These are phyloP conservation scores for Fusarium hainanense DNA, from an alignment of 2,329 filamentous ascomycete species.

Conservation along the genomic window DNA sequence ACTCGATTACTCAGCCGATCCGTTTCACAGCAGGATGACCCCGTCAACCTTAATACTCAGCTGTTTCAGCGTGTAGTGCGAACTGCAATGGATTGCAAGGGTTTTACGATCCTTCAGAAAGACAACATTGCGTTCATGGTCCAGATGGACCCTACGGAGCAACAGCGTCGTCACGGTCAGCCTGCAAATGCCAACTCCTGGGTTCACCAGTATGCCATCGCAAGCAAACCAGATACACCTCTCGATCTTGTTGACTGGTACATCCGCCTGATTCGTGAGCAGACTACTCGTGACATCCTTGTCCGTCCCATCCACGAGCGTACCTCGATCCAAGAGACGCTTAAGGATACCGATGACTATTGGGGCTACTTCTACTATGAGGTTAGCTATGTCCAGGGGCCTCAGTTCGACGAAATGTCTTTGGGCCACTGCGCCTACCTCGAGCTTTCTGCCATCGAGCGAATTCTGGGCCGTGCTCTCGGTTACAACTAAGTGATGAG, in stretches of 20 bases:
- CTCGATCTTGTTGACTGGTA: conserved; percentile 69
- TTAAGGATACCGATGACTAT: conserved; percentile 54
- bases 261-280: conserved; percentile 65
- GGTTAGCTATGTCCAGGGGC: conserved; percentile 55
- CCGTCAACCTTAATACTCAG: conserved; percentile 61
- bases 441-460: conserved; percentile 64
- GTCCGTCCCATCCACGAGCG: conserved; percentile 56
- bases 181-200: conserved; percentile 62
- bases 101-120: conserved; percentile 71
- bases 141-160: conserved; percentile 51
- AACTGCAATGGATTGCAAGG: conserved; percentile 67
- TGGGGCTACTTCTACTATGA: conserved; percentile 66
- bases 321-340: conserved; percentile 50
- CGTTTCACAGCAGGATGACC: conserved; percentile 54
- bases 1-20: conserved; percentile 58
- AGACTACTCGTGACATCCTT: conserved; percentile 57
- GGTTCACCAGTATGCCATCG: conserved; percentile 64
- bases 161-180: conserved; percentile 56
- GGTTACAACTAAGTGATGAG: conserved; percentile 6
- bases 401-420: conserved; percentile 60
- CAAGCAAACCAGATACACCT: conserved; percentile 60
- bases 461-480: conserved; percentile 59
- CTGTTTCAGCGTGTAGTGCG: conserved; percentile 65
- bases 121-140: conserved; percentile 64
- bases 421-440: conserved; percentile 57